These are phyloP conservation scores for Hemisphaericaspora nanyangensis DNA, from an alignment of 805 yeast species.

Conservation along the genomic window DNA sequence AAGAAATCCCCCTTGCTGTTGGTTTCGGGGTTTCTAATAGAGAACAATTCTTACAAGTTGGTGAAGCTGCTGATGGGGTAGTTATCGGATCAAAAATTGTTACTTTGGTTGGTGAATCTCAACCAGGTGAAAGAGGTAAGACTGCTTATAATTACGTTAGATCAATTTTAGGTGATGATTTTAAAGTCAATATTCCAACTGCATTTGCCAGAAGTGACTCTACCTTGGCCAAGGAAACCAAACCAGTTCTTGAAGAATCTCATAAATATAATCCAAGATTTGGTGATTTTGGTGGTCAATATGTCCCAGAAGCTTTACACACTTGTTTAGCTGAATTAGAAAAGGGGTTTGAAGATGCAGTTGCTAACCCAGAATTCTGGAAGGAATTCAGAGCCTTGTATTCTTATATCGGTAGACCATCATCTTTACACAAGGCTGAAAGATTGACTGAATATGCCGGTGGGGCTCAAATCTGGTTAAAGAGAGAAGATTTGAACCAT, in stretches of 20 bases:
- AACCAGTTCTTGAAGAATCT: slow-evolving; percentile 44
- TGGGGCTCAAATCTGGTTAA: slow-evolving; percentile 92
- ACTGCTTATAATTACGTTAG: slow-evolving; percentile 65
- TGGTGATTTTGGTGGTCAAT: slow-evolving; percentile 98
- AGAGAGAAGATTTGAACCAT: slow-evolving; percentile 92
- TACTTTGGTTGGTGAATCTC: slow-evolving; percentile 61
- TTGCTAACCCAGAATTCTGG: slow-evolving; percentile 91
- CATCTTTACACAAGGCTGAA: slow-evolving; percentile 86
- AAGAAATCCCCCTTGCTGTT: slow-evolving; percentile 77
- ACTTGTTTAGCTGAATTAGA: slow-evolving; percentile 89
- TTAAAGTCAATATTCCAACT: slow-evolving; percentile 24
- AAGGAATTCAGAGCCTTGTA: slow-evolving; percentile 80
- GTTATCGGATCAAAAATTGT: slow-evolving; percentile 91
- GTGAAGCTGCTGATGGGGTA: slow-evolving; percentile 85
- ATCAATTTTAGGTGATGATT: slow-evolving; percentile 62
- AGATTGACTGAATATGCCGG: slow-evolving; percentile 87
- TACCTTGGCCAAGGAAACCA: slow-evolving; percentile 26
- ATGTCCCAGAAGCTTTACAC: slow-evolving; percentile 94
- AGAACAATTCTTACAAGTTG: slow-evolving; percentile 81
- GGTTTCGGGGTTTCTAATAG: slow-evolving; percentile 97
- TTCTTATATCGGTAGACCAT: slow-evolving; percentile 95
- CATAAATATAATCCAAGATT: slow-evolving; percentile 75
- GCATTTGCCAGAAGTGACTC: slow-evolving; percentile 19
- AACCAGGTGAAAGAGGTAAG: slow-evolving; percentile 55
- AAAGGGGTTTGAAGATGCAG: slow-evolving; percentile 79